These are phyloP conservation scores for Cadophora sp. DNA, from an alignment of 2,329 filamentous ascomycete genomes.

Conservation along the genomic window DNA sequence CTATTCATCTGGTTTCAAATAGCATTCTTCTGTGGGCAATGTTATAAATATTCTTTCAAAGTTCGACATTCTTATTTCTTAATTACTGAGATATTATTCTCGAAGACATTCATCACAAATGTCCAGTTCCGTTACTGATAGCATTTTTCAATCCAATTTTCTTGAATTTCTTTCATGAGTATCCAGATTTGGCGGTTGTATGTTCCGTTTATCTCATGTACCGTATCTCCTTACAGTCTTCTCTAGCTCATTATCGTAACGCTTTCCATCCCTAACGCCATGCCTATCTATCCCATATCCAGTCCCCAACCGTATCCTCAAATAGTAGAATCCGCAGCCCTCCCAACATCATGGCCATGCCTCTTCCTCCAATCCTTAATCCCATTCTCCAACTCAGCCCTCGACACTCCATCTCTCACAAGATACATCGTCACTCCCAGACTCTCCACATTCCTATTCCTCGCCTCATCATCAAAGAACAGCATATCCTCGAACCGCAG, in stretches of 20 bases:
- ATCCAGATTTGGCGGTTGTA: not conserved
- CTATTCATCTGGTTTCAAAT: too few species aligned
- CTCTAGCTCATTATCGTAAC: not conserved
- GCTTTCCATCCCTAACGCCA: not conserved
- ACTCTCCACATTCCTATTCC: slow-evolving; percentile 81
- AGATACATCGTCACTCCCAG: slow-evolving; percentile 75
- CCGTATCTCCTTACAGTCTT: not conserved
- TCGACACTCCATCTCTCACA: slow-evolving; percentile 79
- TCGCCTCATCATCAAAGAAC: slow-evolving; percentile 92
- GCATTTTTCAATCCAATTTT: not conserved
- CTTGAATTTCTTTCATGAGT: not conserved
- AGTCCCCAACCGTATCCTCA: not conserved
- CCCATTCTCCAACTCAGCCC: slow-evolving; percentile 78
- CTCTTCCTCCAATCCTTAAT: slow-evolving; percentile 82
- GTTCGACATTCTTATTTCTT: too few species aligned
- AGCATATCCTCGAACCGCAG: slow-evolving; percentile 84
- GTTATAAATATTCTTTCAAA: too few species aligned
- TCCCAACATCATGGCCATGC: slow-evolving; percentile 37
- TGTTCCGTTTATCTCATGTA: not conserved
- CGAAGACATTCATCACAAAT: too few species aligned
- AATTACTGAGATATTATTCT: too few species aligned
- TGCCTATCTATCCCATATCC: not conserved
- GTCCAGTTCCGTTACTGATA: too few species aligned
- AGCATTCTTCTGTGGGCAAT: too few species aligned
- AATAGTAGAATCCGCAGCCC: not conserved